Conservation (phyloP, 495 filamentous ascomycete species). For the Cercophora samala region DNA sequence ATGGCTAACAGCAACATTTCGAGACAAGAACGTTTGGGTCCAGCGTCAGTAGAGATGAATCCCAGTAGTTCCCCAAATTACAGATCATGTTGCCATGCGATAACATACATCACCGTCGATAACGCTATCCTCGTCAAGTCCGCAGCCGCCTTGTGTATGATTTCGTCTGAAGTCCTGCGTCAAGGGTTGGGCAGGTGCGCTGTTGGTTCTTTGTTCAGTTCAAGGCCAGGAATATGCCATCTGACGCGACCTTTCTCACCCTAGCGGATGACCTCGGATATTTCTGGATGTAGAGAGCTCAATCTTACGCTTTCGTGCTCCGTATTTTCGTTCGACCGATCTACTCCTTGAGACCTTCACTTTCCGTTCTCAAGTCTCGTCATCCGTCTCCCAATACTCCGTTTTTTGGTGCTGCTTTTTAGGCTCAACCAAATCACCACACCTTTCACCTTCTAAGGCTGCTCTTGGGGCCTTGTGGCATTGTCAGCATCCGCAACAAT, state of each 20-base stretch:
- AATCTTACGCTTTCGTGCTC: not conserved
- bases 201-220: not conserved
- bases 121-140: not conserved
- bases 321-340: not conserved
- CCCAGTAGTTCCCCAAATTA: no score
- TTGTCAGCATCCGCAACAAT: not conserved
- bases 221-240: not conserved
- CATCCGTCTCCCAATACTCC: not conserved
- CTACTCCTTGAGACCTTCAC: not conserved
- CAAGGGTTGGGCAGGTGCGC: not conserved
- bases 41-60: no score
- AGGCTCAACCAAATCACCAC: not conserved
- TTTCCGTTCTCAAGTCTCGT: not conserved
- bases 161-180: not conserved
- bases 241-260: not conserved
- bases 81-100: no score
- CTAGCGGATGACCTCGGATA: not conserved
- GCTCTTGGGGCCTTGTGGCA: not conserved
- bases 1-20: no score
- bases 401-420: not conserved
- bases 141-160: not conserved
- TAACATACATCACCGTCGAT: no score
- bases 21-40: no score
- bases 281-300: not conserved
- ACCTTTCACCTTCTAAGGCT: not conserved